Evolutionary conservation across 257 asterid genomes (phyloP).

Genomic region (Solanum rostratum): DNA sequence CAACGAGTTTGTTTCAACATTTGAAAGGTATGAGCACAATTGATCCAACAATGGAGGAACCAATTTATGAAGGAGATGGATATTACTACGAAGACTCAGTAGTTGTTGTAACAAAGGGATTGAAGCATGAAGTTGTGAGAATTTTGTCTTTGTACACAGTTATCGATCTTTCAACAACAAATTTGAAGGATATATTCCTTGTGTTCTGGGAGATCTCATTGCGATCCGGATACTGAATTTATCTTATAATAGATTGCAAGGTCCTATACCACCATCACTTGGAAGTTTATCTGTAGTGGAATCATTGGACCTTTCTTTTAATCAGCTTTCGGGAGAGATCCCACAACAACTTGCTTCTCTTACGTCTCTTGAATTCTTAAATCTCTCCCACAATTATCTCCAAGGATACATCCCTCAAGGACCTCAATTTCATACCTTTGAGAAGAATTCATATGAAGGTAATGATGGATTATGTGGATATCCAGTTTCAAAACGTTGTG

Average conservation of each 20-base stretch:
- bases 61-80: not conserved
- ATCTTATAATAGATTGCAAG: no score
- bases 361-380: not conserved
- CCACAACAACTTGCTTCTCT: not conserved
- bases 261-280: no score
- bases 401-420: not conserved
- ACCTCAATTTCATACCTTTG: not conserved
- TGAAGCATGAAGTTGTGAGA: not conserved
- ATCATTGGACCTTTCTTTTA: not conserved
- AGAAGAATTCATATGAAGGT: not conserved
- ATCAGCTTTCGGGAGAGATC: not conserved
- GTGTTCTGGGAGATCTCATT: no score
- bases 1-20: not conserved
- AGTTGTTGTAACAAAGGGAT: not conserved
- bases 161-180: no score
- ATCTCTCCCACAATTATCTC: not conserved
- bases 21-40: not conserved
- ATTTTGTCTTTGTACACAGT: not conserved
- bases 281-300: not conserved
- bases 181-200: no score
- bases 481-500: not conserved
- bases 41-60: rapidly evolving
- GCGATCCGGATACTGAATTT: no score
- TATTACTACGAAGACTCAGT: not conserved
- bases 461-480: not conserved